These are phyloP conservation scores for Alternaria consortialis DNA, from an alignment of 2,329 filamentous ascomycete genomes.

Conservation along the genomic window DNA sequence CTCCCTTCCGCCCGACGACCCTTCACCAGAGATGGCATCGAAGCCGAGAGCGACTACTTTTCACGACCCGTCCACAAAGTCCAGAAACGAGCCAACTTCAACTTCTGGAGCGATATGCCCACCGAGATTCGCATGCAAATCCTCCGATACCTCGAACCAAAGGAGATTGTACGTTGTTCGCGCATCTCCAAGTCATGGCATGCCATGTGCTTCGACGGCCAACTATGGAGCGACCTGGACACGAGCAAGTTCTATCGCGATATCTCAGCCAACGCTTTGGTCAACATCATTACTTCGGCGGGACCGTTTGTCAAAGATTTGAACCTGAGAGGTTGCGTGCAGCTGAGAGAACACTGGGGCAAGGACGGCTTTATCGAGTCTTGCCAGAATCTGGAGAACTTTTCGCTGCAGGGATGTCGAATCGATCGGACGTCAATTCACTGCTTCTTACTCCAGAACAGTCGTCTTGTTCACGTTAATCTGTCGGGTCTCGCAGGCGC, in stretches of 20 bases:
- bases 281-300: constrained; percentile 83
- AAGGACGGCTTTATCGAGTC: constrained; percentile 80
- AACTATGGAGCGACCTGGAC: constrained; percentile 88
- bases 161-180: constrained; percentile 81
- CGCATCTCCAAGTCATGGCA: constrained; percentile 81
- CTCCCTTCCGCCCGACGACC: constrained; percentile 71
- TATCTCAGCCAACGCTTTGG: constrained; percentile 83
- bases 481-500: constrained; percentile 82
- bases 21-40: constrained; percentile 52
- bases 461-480: constrained; percentile 82
- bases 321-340: constrained; percentile 89
- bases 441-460: constrained; percentile 80
- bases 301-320: constrained; percentile 91
- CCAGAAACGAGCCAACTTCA: constrained; percentile 57
- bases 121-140: constrained; percentile 82
- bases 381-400: constrained; percentile 86
- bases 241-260: constrained; percentile 84
- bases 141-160: constrained; percentile 77
- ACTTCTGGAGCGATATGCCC: constrained; percentile 84
- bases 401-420: constrained; percentile 87
- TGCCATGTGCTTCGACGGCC: constrained; percentile 88
- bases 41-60: constrained; percentile 58
- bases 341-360: constrained; percentile 82
- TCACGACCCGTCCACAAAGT: constrained; percentile 51
- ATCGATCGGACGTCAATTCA: constrained; percentile 83